Evolutionary conservation across 108 stramenopile genomes (phyloP), one percentile per base, ranked within the genome.

Genomic region (Nannochloropsis granulata): DNA sequence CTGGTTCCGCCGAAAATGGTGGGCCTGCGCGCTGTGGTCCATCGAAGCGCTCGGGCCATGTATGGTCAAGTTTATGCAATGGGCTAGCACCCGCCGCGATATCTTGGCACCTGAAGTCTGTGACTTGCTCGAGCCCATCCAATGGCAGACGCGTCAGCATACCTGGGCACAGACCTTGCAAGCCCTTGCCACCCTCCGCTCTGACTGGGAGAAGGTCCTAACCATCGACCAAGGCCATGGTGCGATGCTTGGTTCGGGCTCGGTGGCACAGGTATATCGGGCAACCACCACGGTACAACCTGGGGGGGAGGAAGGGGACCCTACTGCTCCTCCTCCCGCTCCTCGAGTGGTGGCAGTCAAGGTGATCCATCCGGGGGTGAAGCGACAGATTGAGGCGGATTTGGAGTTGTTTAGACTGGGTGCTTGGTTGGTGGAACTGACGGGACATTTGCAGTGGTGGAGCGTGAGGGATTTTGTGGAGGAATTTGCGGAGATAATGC

Each of bases 21-120:
- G 85, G 85, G 13, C 25, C 13, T 44, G 80, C 23, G 21, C 43
- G 16, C 23, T 23, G n/a, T n/a, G 23, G 23, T 26, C 43, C n/a
- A 85, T 85, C 81, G 23, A 34, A 19, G 23, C 80, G 13, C 26
- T 25, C 13, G 85, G 85, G 13, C 81, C 85, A 13, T 85, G 85
- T 26, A 44, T 78, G n/a, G 45, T 83, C 25, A 85, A 85, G 26
- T 79, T 85, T 13, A 26, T 81, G 23, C 85, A 85, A 81, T 85
- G 85, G 85, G 80, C 82, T 19, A 24, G 81, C 44, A 85, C 85
- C 23, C 81, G 85, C 80, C 71, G 81, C 21, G 85, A 85, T 24
- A 25, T 85, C n/a, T 82, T 85, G 21, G 81, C 82, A 13, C 9
- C n/a, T 80, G 44, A 23, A n/a, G 25, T 82, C 13, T 85, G 85